phyloP scores from a whole-genome alignment of 306 rosid species.

The Arachis hypogaea region DNA sequence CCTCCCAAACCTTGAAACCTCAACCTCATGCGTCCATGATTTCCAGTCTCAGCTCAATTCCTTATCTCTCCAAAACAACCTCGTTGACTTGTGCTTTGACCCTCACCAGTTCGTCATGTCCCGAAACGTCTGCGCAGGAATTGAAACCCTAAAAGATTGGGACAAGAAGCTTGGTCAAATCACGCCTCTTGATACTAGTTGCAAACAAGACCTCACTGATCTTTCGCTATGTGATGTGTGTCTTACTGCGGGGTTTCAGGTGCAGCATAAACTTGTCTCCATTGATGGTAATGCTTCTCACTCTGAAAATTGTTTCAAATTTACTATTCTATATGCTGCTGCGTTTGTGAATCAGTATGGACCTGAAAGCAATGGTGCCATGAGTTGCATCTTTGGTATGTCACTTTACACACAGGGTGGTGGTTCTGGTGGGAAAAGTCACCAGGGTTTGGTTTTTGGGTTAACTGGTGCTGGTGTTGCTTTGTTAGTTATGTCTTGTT shows the following conservation, averaged over 20 bases:
- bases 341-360: conserved; percentile 78
- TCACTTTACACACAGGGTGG: conserved; percentile 43
- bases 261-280: conserved; percentile 39
- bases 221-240: conserved; percentile 67
- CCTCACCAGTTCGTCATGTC: conserved; percentile 67
- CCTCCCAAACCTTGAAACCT: conserved; percentile 58
- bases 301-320: conserved; percentile 57
- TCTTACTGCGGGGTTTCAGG: conserved; percentile 53
- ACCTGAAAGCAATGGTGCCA: conserved; percentile 72
- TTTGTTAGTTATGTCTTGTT: conserved; percentile 52
- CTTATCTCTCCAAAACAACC: conserved; percentile 47
- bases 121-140: conserved; percentile 62
- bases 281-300: conserved; percentile 73
- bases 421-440: conserved; percentile 49
- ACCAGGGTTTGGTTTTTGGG: conserved; percentile 68
- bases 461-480: conserved; percentile 78
- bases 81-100: conserved; percentile 53
- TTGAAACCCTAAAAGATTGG: conserved; percentile 65
- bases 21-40: conserved; percentile 64
- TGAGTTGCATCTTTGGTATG: conserved; percentile 61
- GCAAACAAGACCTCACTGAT: conserved; percentile 62
- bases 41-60: conserved; percentile 63
- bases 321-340: conserved; percentile 77
- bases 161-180: conserved; percentile 47
- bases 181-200: conserved; percentile 55